A percentile compares a stretch with the other conserved stretches of the same genome.
These are phyloP conservation scores for Ustilago tritici DNA, from an alignment of 1,284 basidiomycete species.

Conservation along the genomic window DNA sequence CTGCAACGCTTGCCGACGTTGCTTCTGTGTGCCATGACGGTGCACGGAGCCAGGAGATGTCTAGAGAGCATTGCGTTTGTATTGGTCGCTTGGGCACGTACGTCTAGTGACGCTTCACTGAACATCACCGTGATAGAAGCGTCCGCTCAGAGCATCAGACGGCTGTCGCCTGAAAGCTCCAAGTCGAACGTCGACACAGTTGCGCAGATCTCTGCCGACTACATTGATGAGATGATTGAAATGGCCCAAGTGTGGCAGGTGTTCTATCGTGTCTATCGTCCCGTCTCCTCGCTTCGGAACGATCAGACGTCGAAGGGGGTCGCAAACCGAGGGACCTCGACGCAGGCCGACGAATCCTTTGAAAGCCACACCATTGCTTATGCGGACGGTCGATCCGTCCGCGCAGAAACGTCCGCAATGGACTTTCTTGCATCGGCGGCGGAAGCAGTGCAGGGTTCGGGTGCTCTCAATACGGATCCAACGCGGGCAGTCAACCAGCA, in stretches of 20 bases:
- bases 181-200: conserved; percentile 1
- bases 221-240: conserved; percentile 28
- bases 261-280: conserved; percentile 38
- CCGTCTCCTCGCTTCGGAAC: not conserved
- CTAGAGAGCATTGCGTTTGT: conserved; percentile 26
- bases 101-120: not conserved
- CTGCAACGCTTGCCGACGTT: conserved; percentile 18
- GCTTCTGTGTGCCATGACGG: conserved; percentile 27
- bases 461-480: not conserved
- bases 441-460: conserved; percentile 5
- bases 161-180: conserved; percentile 2
- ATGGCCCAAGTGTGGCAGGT: conserved; percentile 25
- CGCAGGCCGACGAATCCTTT: not conserved
- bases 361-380: not conserved
- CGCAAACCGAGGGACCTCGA: not conserved
- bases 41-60: conserved; percentile 17
- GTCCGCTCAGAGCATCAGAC: conserved; percentile 7
- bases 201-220: conserved; percentile 19
- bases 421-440: conserved; percentile 24
- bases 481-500: not conserved
- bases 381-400: not conserved
- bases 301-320: not conserved
- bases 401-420: conserved; percentile 13
- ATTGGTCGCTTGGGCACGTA: conserved; percentile 14
- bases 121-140: conserved; percentile 23